Base-by-base conservation (phyloP, 2,329 filamentous ascomycete genomes). In the Sarocladiaceae sp. region DNA sequence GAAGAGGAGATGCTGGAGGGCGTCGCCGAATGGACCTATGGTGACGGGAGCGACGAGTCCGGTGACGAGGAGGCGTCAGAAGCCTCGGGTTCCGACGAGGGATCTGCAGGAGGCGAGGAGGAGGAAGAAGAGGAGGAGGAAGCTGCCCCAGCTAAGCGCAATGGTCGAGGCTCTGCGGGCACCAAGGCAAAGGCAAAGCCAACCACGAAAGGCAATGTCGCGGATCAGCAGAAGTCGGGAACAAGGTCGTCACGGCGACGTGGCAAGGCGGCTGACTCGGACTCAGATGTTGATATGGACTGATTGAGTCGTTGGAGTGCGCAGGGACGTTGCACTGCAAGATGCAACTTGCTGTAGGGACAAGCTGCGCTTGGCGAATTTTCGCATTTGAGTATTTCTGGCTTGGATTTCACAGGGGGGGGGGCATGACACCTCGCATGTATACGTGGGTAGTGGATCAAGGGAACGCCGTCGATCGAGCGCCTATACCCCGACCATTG, bases 1-100 rank as follows among this genome's bases (percentile, higher is more conserved):
- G 76, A 80, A 48, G 70, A 76, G 50, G 77, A 80, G 56, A 81
- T 80, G 77, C 62, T 78, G 19, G 69, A 77, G 37, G 77, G 77
- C 2, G 77, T 80, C 4, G 74, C 76, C 1, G 64, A 76, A 55
- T 81, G 77, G 77, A 66, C 74, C 19, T 80, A 80, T 39, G 62
- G 58, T 12, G 61, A 65, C n/a, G 37, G n/a, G 13, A 41, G 37
- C 29, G 52, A 63, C 3, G 56, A 60, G 3, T 65, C 60, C 32
- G 48, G 48, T 7, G 50, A 51, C 21, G 53, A 50, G 6, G 47
- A 48, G 10, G 50, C 46, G 3, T 45, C 44, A 4, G 53, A 50
- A 10, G 50, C 50, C 11, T 43, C 52, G 18, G 47, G 34, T 19
- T 48, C 49, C 3, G 52, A 48, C 4, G 50, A 47, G n/a, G 45